phyloP scores from a whole-genome alignment of 2,329 filamentous ascomycete genomes.

The Penicillium fuscoglaucum region DNA sequence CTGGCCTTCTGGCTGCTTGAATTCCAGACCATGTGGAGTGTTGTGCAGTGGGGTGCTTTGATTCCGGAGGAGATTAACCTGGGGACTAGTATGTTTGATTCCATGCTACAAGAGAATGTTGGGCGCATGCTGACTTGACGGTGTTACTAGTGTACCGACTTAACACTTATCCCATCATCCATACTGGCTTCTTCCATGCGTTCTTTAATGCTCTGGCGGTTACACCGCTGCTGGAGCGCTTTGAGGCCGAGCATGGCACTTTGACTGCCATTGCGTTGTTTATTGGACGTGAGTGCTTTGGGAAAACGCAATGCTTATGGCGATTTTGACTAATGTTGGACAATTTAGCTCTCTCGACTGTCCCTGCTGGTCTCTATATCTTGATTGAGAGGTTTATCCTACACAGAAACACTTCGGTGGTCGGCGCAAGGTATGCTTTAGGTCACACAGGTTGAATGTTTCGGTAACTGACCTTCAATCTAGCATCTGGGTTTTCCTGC shows the following conservation, averaged over 20 bases:
- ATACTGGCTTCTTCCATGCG: conserved; percentile 76
- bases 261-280: conserved; percentile 84
- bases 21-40: conserved; percentile 68
- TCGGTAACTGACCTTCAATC: conserved; percentile 13
- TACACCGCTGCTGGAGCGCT: conserved; percentile 86
- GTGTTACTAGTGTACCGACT: conserved; percentile 73
- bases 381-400: conserved; percentile 74
- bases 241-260: conserved; percentile 90
- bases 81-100: conserved; percentile 61
- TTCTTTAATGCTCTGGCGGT: conserved; percentile 77
- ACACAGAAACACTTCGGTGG: conserved; percentile 68
- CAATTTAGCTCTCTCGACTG: conserved; percentile 67
- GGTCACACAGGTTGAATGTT: background rate
- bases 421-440: conserved; percentile 73
- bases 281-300: conserved; percentile 72
- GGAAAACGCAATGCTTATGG: background rate
- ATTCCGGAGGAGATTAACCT: conserved; percentile 74
- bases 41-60: conserved; percentile 75
- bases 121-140: background rate
- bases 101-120: background rate
- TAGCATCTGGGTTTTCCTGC: conserved; percentile 89
- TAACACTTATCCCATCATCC: conserved; percentile 88
- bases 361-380: conserved; percentile 81
- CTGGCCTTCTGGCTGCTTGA: conserved; percentile 68
- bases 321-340: conserved; percentile 20